These are phyloP conservation scores for Cyathus olla DNA, from an alignment of 1,284 basidiomycete genomes.

Conservation along the genomic window DNA sequence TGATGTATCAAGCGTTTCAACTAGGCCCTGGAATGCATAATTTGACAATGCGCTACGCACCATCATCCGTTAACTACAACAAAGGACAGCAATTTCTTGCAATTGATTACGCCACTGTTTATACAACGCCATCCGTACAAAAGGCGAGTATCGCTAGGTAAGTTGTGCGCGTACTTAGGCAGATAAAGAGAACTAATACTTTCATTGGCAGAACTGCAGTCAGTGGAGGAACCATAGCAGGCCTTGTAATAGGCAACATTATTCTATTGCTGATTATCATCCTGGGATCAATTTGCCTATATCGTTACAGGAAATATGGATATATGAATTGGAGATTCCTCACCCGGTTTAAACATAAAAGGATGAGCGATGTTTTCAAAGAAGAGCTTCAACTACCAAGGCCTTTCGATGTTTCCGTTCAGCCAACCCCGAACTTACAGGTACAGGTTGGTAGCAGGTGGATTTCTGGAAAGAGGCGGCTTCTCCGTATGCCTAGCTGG, in stretches of 20 bases:
- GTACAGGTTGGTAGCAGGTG: no score
- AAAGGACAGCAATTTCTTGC: slow-evolving; percentile 29
- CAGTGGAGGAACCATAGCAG: background rate
- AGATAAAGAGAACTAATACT: background rate
- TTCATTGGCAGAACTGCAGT: background rate
- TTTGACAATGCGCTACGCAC: slow-evolving; percentile 35
- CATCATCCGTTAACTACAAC: slow-evolving; percentile 16
- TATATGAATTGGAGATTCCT: no score
- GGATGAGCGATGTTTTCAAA: no score
- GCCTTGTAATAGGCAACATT: background rate
- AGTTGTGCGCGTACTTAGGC: background rate
- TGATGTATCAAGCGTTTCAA: slow-evolving; percentile 48
- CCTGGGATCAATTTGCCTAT: background rate
- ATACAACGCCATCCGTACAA: slow-evolving; percentile 31
- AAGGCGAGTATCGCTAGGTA: slow-evolving; percentile 11
- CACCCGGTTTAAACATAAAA: no score
- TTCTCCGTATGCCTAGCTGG: no score
- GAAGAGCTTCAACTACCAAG: no score
- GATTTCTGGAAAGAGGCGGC: no score
- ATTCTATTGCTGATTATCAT: background rate
- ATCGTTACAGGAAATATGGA: background rate
- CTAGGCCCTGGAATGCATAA: slow-evolving; percentile 43
- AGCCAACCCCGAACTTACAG: no score
- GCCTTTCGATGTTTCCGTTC: no score
- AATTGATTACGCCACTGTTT: slow-evolving; percentile 52